Evolutionary conservation across 306 rosid genomes (phyloP).

Genomic region (Castanopsis chinensis): DNA sequence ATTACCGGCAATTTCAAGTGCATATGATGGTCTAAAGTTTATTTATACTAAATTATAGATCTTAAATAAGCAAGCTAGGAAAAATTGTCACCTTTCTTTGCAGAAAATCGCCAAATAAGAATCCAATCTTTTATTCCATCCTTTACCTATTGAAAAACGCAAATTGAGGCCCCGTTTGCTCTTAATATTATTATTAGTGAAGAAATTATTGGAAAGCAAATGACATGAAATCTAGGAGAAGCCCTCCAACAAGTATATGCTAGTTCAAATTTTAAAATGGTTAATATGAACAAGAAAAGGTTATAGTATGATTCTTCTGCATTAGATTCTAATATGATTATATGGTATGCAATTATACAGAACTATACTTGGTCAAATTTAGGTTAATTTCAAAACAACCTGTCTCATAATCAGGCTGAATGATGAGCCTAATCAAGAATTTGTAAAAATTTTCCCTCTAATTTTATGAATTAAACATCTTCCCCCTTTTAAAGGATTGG

Average conservation of each 20-base stretch:
- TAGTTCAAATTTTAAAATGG: not conserved
- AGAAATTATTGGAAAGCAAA: not conserved
- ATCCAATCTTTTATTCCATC: not conserved
- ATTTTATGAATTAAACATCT: too few relatives aligned
- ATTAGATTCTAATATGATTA: not conserved
- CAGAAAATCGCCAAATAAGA: not conserved
- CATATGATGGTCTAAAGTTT: not conserved
- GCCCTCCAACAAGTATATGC: not conserved
- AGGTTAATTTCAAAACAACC: too few relatives aligned
- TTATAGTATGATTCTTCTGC: not conserved
- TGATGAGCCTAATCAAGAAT: too few relatives aligned
- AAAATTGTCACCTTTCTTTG: not conserved
- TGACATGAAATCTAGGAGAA: not conserved
- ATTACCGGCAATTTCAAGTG: not conserved
- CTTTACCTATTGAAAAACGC: not conserved
- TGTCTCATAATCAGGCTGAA: too few relatives aligned
- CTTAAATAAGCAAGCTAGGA: not conserved
- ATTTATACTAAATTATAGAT: not conserved
- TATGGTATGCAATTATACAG: not conserved
- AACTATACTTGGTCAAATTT: not conserved
- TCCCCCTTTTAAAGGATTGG: too few relatives aligned
- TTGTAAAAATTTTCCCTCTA: too few relatives aligned
- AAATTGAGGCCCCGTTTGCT: not conserved
- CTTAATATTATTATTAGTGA: too few relatives aligned
- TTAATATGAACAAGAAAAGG: not conserved